Base-by-base conservation (phyloP, 768 basidiomycete species). In the Aureoboletus auriporus region DNA sequence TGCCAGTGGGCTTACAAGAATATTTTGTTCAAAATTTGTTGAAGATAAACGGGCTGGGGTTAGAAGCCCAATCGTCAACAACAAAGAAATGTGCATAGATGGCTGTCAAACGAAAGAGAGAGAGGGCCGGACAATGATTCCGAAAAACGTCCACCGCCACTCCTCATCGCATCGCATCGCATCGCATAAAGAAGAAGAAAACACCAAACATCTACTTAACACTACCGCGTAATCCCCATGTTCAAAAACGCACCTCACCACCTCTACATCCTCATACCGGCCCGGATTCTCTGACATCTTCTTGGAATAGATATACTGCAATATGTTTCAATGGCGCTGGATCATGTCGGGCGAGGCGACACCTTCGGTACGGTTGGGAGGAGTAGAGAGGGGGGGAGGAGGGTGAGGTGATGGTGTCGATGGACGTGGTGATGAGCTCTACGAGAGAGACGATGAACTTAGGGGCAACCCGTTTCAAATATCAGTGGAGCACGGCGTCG, bases 371-470 rank as follows among this genome's bases (percentile, higher is more conserved):
- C 91, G n/a, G 84, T 56, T 91, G 84, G 0, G 90, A 84, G 0
- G 93, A 89, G 59, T 95, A 91, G 2, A 93, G 81, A 61, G 86
- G 83, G 1, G 88, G 87, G 33, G n/a, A n/a, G n/a, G n/a, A n/a
- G n/a, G 86, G 14, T 6, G 33, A 33, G 6, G 33, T 79, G 58
- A 97, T 90, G 53, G 80, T 83, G 71, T 99, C 96, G 64, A 98
- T 93, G 60, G 88, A 92, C 6, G 88, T 86, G 1, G 92, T 90
- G 67, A 99, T 94, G 16, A 98, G 78, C 60, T 98, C 95, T 14
- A 98, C 93, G 38, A 99, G 80, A 52, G 89, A 92, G 68, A 95
- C 97, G 53, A 98, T 86, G 59, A 95, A 98, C 73, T 96, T 96
- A 10, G 95, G 83, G 28, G 93, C 93, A 47, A 95, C 77, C 91